A percentile compares a stretch with the other conserved stretches of the same genome.
Conservation (phyloP, 179 eudicot species). For the Silene noctiflora region DNA sequence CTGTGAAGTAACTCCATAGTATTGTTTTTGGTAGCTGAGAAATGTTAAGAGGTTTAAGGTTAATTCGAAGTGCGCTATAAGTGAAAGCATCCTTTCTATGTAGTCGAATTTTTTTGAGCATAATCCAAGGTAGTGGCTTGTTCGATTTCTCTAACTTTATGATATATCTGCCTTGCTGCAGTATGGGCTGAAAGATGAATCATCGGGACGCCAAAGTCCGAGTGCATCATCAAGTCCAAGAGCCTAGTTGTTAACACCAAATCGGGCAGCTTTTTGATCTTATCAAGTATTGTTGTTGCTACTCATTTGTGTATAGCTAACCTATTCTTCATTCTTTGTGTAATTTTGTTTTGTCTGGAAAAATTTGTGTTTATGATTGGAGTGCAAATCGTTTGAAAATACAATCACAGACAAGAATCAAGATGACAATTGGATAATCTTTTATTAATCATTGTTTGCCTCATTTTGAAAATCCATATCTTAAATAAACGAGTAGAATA, state of each 20-base stretch:
- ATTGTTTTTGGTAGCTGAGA: too few species aligned
- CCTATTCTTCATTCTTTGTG: constrained; percentile 32
- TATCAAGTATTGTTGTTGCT: constrained; percentile 5
- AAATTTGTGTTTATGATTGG: neutral
- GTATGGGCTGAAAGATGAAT: constrained; percentile 28
- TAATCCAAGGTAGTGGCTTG: neutral
- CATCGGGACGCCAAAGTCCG: constrained; percentile 19
- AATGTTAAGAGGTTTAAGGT: too few species aligned
- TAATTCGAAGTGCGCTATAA: neutral
- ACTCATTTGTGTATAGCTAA: constrained; percentile 24
- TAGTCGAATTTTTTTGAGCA: too few species aligned
- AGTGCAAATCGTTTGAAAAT: neutral
- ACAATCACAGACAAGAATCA: too few species aligned
- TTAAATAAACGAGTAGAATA: too few species aligned
- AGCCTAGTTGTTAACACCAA: constrained; percentile 6
- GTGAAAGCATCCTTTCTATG: neutral
- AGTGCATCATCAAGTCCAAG: constrained; percentile 24
- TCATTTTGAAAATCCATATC: too few species aligned
- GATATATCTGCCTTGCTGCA: constrained; percentile 15
- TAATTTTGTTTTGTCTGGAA: neutral
- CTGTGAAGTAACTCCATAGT: too few species aligned
- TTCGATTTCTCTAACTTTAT: neutral
- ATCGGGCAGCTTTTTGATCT: neutral
- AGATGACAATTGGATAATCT: too few species aligned
- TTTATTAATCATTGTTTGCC: too few species aligned